Evolutionary conservation across 345 rosid genomes (phyloP).

Genomic region (Ceriops decandra): DNA sequence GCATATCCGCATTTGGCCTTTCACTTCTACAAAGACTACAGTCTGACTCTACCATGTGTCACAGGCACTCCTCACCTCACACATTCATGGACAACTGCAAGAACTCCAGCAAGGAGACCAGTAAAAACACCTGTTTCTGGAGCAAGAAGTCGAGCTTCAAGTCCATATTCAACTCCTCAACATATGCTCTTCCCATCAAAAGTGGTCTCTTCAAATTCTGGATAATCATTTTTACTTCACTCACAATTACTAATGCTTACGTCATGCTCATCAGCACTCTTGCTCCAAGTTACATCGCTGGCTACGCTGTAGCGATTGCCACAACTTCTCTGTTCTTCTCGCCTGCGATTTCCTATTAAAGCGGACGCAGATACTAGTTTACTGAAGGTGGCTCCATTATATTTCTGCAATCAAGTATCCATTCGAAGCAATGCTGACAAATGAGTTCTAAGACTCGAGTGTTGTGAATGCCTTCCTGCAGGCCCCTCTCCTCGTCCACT

Average conservation of each 20-base stretch:
- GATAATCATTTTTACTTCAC: constrained; percentile 52
- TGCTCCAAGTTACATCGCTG: constrained; percentile 59
- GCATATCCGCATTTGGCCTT: constrained; percentile 48
- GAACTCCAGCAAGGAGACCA: constrained; percentile 45
- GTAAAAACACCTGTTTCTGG: constrained; percentile 34
- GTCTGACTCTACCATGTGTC: constrained; percentile 53
- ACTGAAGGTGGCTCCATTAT: constrained; percentile 65
- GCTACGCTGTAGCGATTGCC: constrained; percentile 58
- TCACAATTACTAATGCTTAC: constrained; percentile 54
- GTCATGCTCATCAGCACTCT: constrained; percentile 66
- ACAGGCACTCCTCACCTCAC: constrained; percentile 43
- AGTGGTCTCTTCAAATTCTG: constrained; percentile 47
- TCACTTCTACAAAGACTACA: constrained; percentile 56
- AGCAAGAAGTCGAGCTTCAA: constrained; percentile 27
- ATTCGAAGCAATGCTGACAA: constrained; percentile 49
- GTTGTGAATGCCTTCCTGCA: constrained; percentile 24
- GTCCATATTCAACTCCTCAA: constrained; percentile 31
- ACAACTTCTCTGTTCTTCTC: constrained; percentile 64
- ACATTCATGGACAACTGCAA: constrained; percentile 57
- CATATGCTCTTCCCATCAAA: constrained; percentile 27
- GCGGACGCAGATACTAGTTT: constrained; percentile 35
- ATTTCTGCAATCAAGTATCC: constrained; percentile 65
- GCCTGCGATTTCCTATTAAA: constrained; percentile 60
- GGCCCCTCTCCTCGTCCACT: constrained; percentile 54
- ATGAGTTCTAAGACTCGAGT: constrained; percentile 43